Evolutionary conservation across 2,329 filamentous ascomycete species (phyloP).

Genomic region (Raffaelea albimanens): DNA sequence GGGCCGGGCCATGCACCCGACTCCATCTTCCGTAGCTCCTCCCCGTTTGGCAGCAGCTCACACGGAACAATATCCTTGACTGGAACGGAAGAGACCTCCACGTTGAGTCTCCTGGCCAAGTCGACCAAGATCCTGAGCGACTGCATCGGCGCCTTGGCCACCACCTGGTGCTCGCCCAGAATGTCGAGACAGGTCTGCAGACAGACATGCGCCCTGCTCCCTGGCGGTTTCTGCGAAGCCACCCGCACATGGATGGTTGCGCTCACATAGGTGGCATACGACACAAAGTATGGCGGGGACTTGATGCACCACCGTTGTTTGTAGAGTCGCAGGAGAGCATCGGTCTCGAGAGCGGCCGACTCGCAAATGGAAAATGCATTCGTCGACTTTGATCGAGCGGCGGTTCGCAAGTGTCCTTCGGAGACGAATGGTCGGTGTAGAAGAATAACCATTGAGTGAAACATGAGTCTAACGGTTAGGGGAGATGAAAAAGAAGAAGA

Average conservation of each 20-base stretch:
- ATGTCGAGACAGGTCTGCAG: conserved; percentile 35
- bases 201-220: conserved; percentile 23
- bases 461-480: conserved; percentile 21
- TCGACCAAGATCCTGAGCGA: not conserved
- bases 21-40: too few species aligned
- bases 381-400: not conserved
- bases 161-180: conserved; percentile 33
- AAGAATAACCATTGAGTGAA: conserved; percentile 27
- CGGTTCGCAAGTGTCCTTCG: conserved; percentile 10
- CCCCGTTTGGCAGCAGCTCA: too few species aligned
- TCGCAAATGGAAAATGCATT: conserved; percentile 13
- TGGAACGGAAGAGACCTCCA: not conserved
- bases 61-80: too few species aligned
- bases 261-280: conserved; percentile 45
- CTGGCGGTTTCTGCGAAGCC: conserved; percentile 27
- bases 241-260: conserved; percentile 43
- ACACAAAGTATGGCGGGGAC: conserved; percentile 40
- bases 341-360: conserved; percentile 23
- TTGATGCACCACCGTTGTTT: conserved; percentile 27
- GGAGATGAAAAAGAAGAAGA: conserved; percentile 15
- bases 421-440: conserved; percentile 31
- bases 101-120: not conserved
- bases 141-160: not conserved
- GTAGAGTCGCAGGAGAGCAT: conserved; percentile 20
- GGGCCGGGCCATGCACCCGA: too few species aligned